Evolutionary conservation across 768 basidiomycete genomes (phyloP).

Genomic region (Termitomyces sp.): DNA sequence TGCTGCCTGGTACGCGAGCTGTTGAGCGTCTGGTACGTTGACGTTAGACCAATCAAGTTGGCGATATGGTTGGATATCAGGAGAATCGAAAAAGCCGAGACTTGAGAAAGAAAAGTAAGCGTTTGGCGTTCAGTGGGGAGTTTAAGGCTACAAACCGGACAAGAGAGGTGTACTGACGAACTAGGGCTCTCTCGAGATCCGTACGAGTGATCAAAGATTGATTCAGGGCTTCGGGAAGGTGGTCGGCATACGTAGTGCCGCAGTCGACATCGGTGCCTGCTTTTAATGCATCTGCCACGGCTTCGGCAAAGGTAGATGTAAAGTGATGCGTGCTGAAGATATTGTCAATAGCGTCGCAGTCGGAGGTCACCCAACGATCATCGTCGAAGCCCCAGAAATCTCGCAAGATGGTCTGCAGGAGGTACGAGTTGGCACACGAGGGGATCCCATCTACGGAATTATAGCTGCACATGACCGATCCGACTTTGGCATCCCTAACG

Average conservation of each 20-base stretch:
- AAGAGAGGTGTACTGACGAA: slow-evolving; percentile 49
- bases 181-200: slow-evolving; percentile 40
- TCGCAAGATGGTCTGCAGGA: slow-evolving; percentile 48
- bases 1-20: slow-evolving; percentile 48
- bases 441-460: slow-evolving; percentile 61
- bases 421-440: slow-evolving; percentile 48
- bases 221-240: slow-evolving; percentile 46
- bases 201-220: slow-evolving; percentile 41
- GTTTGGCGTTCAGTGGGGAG: slow-evolving; percentile 4
- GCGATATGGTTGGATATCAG: slow-evolving; percentile 46
- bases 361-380: slow-evolving; percentile 52
- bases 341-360: slow-evolving; percentile 53
- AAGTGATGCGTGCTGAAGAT: slow-evolving; percentile 50
- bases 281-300: slow-evolving; percentile 46
- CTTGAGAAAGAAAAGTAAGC: slow-evolving; percentile 23
- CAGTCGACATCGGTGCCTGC: slow-evolving; percentile 57
- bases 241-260: slow-evolving; percentile 41
- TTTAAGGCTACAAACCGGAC: slow-evolving; percentile 35
- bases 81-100: slow-evolving; percentile 55
- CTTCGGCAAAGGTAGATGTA: slow-evolving; percentile 39
- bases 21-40: slow-evolving; percentile 42
- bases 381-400: slow-evolving; percentile 50
- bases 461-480: slow-evolving; percentile 61
- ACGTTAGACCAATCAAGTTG: slow-evolving; percentile 46
- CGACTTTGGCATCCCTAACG: slow-evolving; percentile 59